These are phyloP conservation scores for Lanmaoa rubissima DNA, from an alignment of 768 basidiomycete species.

Conservation along the genomic window DNA sequence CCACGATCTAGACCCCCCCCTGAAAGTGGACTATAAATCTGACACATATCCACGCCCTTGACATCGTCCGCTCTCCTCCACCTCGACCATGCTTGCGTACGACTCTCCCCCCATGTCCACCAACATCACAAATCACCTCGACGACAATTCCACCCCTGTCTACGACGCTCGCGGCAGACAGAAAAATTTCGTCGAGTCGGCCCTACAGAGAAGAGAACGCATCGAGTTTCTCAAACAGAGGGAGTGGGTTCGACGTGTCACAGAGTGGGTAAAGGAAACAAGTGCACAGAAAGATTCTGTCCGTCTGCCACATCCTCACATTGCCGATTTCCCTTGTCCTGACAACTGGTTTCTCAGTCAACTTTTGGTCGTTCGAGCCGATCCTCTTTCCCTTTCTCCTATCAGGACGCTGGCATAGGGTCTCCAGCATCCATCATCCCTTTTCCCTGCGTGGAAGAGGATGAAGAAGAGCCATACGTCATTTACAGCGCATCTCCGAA, in stretches of 20 bases:
- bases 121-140: background rate
- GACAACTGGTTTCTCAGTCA: constrained; percentile 10
- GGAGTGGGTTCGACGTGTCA: constrained; percentile 41
- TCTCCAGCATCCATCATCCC: constrained; percentile 21
- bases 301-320: background rate
- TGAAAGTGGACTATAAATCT: constrained; percentile 13
- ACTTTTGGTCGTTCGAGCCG: constrained; percentile 17
- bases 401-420: constrained; percentile 1
- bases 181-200: constrained; percentile 43
- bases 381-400: constrained; percentile 9
- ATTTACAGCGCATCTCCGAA: constrained; percentile 35
- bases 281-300: constrained; percentile 29
- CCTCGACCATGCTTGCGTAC: constrained; percentile 20
- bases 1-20: constrained; percentile 24
- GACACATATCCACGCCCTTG: constrained; percentile 12
- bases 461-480: constrained; percentile 33
- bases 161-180: constrained; percentile 47
- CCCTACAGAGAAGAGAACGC: constrained; percentile 48
- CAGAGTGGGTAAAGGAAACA: constrained; percentile 37
- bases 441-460: constrained; percentile 28
- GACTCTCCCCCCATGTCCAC: constrained; percentile 13
- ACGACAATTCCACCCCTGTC: constrained; percentile 21
- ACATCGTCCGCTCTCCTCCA: background rate
- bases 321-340: background rate
- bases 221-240: constrained; percentile 50